phyloP scores from a whole-genome alignment of 306 rosid genomes.

The Inga oerstediana region DNA sequence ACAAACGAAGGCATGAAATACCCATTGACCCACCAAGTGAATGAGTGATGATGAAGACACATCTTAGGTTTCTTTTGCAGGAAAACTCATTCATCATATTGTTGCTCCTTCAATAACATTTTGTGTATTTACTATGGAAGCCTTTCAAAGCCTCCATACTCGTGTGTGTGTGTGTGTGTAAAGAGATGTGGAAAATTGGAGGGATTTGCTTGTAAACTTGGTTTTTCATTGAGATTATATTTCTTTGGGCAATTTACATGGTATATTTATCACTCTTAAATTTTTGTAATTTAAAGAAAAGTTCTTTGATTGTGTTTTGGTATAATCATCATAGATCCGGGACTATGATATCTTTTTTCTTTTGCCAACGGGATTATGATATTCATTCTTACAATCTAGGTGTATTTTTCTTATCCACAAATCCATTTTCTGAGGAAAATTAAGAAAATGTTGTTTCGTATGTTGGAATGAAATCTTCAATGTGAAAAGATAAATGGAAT shows the following conservation, averaged over 20 bases:
- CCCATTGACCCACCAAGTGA: constrained; percentile 52
- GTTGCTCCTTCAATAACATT: neutral
- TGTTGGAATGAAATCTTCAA: too few relatives aligned
- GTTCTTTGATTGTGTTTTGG: neutral
- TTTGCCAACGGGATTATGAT: neutral
- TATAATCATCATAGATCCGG: neutral
- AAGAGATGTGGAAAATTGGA: neutral
- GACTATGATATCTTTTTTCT: too few relatives aligned
- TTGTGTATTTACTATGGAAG: neutral
- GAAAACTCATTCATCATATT: neutral
- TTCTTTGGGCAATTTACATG: neutral
- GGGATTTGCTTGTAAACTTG: neutral
- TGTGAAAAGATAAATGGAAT: too few relatives aligned
- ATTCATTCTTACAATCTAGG: neutral
- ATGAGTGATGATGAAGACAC: constrained; percentile 47
- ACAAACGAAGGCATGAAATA: constrained; percentile 75
- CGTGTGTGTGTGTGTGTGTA: neutral
- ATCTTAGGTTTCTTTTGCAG: constrained; percentile 36
- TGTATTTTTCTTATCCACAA: neutral
- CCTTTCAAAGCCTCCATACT: neutral
- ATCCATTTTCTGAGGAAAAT: too few relatives aligned
- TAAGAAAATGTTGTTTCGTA: neutral
- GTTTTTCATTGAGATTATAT: neutral
- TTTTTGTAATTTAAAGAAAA: neutral
- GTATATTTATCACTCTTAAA: neutral